These are phyloP conservation scores for Pogostemon cablin DNA, from an alignment of 257 asterid species.

Conservation along the genomic window DNA sequence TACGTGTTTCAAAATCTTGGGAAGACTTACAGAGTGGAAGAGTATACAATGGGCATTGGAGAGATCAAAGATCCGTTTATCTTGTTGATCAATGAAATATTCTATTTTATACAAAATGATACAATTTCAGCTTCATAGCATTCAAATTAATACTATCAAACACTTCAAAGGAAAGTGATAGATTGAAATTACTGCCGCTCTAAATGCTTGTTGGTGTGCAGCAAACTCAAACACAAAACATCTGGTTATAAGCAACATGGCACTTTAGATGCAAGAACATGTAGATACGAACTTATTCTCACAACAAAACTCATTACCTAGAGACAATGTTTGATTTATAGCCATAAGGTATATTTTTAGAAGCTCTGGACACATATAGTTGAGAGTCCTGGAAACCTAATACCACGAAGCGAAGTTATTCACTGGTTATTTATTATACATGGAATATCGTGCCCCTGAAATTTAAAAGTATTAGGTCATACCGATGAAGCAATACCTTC, in stretches of 20 bases:
- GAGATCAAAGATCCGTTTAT: conserved; percentile 67
- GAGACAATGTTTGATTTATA: conserved; percentile 99
- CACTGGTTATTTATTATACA: background rate
- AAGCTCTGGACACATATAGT: conserved; percentile 95
- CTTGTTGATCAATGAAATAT: conserved; percentile 90
- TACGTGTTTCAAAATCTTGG: background rate
- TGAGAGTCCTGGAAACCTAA: conserved; percentile 82
- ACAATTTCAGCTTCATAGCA: conserved; percentile 25
- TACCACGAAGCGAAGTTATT: conserved; percentile 29
- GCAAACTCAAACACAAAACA: conserved; percentile 98
- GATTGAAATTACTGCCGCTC: conserved; percentile 75
- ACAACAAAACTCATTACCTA: conserved; percentile 54
- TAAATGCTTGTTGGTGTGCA: conserved; percentile 89
- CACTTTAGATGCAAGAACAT: conserved; percentile 16
- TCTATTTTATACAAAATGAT: conserved; percentile 49
- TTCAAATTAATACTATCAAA: background rate
- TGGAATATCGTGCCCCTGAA: background rate
- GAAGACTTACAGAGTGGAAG: conserved; percentile 77
- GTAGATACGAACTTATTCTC: conserved; percentile 6
- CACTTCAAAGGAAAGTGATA: background rate
- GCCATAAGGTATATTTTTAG: conserved; percentile 77
- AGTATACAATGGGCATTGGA: conserved; percentile 76
- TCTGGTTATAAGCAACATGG: conserved; percentile 46
- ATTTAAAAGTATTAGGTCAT: conserved; percentile 27
- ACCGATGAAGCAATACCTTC: conserved; percentile 84